These are phyloP conservation scores for Tulasnella sp. DNA, from an alignment of 768 basidiomycete species.

Conservation along the genomic window DNA sequence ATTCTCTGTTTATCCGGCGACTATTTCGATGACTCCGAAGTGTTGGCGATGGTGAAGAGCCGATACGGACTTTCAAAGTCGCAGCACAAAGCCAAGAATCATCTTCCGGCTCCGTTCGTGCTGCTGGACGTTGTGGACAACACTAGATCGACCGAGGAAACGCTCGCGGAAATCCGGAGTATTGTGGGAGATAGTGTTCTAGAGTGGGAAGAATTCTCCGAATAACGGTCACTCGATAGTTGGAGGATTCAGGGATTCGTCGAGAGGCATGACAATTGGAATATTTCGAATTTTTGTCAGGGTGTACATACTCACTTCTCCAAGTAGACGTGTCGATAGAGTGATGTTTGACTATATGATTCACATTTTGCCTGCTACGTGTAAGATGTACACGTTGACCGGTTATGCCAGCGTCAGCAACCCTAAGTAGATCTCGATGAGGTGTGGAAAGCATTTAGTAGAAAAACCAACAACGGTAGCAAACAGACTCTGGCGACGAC, in stretches of 20 bases:
- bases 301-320: no score
- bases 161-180: not conserved
- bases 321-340: not conserved
- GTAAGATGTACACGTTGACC: not conserved
- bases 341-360: not conserved
- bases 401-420: not conserved
- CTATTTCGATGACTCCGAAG: not conserved
- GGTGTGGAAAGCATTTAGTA: not conserved
- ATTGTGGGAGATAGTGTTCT: not conserved
- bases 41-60: not conserved
- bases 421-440: not conserved
- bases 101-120: not conserved
- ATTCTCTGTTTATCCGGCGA: not conserved
- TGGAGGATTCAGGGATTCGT: not conserved
- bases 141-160: not conserved
- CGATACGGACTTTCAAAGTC: not conserved
- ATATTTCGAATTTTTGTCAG: no score
- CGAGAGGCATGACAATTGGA: not conserved
- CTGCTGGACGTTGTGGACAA: not conserved
- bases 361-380: not conserved
- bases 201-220: not conserved
- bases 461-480: slow-evolving; percentile 2
- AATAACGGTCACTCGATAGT: not conserved
- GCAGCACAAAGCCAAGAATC: not conserved
- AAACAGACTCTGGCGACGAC: not conserved